Percentiles rank a stretch among this genome's conserved stretches.
Conservation (phyloP, 2,329 filamentous ascomycete genomes). For the Monosporascus sp. region DNA sequence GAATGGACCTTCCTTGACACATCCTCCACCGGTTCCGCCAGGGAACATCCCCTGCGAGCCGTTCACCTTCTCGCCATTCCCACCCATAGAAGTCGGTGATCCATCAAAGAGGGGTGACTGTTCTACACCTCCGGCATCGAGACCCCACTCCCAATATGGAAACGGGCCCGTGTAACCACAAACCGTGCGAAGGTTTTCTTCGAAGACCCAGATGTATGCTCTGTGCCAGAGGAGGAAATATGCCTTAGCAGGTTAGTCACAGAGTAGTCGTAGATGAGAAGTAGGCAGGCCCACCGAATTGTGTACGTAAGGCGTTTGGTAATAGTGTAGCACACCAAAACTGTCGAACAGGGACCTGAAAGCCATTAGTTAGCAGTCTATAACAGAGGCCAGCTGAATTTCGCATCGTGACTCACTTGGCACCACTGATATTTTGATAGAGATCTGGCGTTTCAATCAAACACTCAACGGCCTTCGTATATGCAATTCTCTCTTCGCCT, state of each 20-base stretch:
- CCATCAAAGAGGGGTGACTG: slow-evolving; percentile 42
- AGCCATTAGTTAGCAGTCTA: not conserved
- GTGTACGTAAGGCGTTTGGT: slow-evolving; percentile 23
- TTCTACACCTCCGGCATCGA: slow-evolving; percentile 29
- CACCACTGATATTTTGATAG: slow-evolving; percentile 22
- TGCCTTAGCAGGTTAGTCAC: slow-evolving; percentile 11
- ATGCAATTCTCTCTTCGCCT: slow-evolving; percentile 18
- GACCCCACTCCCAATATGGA: slow-evolving; percentile 31
- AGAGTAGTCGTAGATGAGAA: no score
- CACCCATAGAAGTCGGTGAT: slow-evolving; percentile 36
- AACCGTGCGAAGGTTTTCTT: slow-evolving; percentile 27
- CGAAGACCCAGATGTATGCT: slow-evolving; percentile 30
- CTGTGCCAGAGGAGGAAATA: slow-evolving; percentile 34
- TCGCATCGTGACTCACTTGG: slow-evolving; percentile 11
- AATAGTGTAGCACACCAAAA: slow-evolving; percentile 24
- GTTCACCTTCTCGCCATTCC: slow-evolving; percentile 35
- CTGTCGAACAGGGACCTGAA: slow-evolving; percentile 24
- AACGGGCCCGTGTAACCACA: slow-evolving; percentile 31
- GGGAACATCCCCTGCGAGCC: slow-evolving; percentile 25
- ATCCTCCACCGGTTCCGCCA: slow-evolving; percentile 48
- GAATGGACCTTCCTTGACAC: slow-evolving; percentile 43
- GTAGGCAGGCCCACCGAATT: slow-evolving; percentile 20
- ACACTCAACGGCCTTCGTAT: slow-evolving; percentile 23
- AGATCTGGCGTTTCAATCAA: slow-evolving; percentile 21
- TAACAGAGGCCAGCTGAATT: not conserved